A percentile compares a stretch with the other conserved stretches of the same genome.
phyloP scores from a whole-genome alignment of 805 yeast species.

The Metschnikowia rubicola region DNA sequence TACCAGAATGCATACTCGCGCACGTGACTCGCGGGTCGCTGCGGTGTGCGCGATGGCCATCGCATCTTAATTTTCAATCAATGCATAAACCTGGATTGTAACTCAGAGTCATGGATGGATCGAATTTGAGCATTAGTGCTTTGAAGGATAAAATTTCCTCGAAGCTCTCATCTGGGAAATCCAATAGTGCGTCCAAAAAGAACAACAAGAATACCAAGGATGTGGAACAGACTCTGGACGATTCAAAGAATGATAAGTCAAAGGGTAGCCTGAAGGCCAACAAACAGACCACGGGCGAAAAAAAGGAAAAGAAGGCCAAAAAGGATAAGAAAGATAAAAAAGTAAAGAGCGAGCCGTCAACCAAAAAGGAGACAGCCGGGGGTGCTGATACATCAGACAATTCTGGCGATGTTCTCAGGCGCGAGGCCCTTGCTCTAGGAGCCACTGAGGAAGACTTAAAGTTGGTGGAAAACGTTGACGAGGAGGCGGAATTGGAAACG shows the following conservation, averaged over 20 bases:
- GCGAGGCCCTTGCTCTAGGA: constrained; percentile 77
- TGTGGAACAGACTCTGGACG: background rate
- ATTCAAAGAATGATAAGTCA: background rate
- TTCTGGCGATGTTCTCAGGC: constrained; percentile 45
- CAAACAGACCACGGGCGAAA: background rate
- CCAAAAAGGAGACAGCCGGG: constrained; percentile 6
- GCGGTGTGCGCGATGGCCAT: constrained; percentile 11
- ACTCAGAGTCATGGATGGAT: constrained; percentile 36
- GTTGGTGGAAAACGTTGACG: constrained; percentile 52
- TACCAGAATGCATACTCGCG: background rate
- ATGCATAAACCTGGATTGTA: background rate
- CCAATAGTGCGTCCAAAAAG: background rate
- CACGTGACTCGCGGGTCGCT: constrained; percentile 1
- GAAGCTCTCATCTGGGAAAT: constrained; percentile 33
- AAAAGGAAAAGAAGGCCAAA: background rate
- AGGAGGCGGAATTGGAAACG: constrained; percentile 52
- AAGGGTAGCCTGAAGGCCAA: background rate
- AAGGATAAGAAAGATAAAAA: constrained; percentile 9
- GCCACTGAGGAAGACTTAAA: constrained; percentile 82
- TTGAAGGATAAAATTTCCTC: constrained; percentile 62
- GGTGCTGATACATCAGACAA: constrained; percentile 5
- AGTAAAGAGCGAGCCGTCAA: constrained; percentile 14
- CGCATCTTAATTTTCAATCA: constrained; percentile 8
- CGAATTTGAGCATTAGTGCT: constrained; percentile 49
- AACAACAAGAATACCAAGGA: background rate